Base-by-base conservation (phyloP, 2,329 filamentous ascomycete species). In the Stagonosporopsis rhizophila region DNA sequence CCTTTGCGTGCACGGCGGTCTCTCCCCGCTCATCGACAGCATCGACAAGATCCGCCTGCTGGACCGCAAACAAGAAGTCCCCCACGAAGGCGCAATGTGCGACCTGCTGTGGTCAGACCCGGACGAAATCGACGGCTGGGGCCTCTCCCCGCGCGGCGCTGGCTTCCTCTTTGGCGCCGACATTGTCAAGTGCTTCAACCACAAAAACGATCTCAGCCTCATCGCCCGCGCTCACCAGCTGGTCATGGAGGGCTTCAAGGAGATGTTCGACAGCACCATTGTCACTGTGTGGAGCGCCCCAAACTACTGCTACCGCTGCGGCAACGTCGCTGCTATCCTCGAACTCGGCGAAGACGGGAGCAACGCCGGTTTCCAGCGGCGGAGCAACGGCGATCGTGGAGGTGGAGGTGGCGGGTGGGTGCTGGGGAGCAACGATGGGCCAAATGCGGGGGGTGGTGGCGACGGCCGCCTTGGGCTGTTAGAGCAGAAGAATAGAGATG, bases 231-330 rank as follows among this genome's bases (percentile, higher is more conserved):
- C 95, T 1, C 95, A 99, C 74, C 95, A 99, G 76, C 87, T 99
- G 20, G 95, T 99, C 62, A 99, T 98, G 95, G 95, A 99, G 75
- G 95, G 95, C 0, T 99, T 97, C 78, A 98, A 98, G 79, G 95
- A 98, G 19, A 98, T 98, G 93, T 99, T 98, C 71, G 70, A 72
- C 73, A 89, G 88, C 14, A 91, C 88, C 44, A 97, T 99, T 62
- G 95, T 98, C 38, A 99, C 95, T 0, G 95, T 99, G n/a, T 99
- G 95, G 81, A 78, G 75, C 15, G 95, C 95, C 4, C 95, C 95
- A 2, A 99, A 85, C 58, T 85, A 85, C 71, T 85, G 83, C 69
- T 83, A 83, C 66, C 73, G 80, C 30, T 82, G 80, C 60, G 80
- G 80, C 20, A 82, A 82, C 51, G 80, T 99, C 12, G 95, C 95